Conservation (phyloP, 2,329 filamentous ascomycete genomes). For the Epichloe aotearoae region DNA sequence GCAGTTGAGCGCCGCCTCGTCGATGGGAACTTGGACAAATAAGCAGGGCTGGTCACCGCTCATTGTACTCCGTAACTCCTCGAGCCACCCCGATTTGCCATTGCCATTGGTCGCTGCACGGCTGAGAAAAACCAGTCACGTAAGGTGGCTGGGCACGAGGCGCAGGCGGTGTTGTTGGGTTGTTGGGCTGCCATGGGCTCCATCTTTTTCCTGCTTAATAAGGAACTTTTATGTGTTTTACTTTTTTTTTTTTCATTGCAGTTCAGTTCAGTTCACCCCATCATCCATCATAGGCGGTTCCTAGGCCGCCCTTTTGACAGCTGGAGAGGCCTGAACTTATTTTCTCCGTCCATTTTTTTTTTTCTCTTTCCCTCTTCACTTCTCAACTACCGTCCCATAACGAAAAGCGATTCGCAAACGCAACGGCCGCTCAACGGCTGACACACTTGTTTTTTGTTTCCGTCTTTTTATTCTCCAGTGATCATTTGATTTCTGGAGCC, state of each 20-base stretch:
- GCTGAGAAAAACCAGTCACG: neutral
- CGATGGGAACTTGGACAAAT: too few species aligned
- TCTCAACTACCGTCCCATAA: neutral
- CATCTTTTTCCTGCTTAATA: neutral
- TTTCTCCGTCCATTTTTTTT: neutral
- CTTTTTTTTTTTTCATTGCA: neutral
- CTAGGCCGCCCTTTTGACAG: neutral
- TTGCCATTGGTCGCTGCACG: neutral
- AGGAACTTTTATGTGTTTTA: neutral
- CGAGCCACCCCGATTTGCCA: neutral
- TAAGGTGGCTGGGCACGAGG: neutral
- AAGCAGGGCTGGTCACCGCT: constrained; percentile 11
- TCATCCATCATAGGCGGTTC: neutral
- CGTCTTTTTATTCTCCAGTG: neutral
- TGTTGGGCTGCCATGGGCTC: constrained; percentile 2
- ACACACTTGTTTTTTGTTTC: neutral
- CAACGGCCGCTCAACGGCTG: neutral
- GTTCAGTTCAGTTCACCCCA: neutral
- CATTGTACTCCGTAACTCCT: neutral
- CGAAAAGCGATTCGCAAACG: neutral
- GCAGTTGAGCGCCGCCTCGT: too few species aligned
- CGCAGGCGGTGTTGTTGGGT: constrained; percentile 1
- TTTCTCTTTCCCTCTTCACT: neutral
- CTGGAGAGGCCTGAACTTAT: neutral
- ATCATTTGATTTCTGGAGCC: neutral